A percentile compares a stretch with the other conserved stretches of the same genome.
These are phyloP conservation scores for Pontederia paniculata DNA, from an alignment of 176 grass and related monocot species.

Conservation along the genomic window DNA sequence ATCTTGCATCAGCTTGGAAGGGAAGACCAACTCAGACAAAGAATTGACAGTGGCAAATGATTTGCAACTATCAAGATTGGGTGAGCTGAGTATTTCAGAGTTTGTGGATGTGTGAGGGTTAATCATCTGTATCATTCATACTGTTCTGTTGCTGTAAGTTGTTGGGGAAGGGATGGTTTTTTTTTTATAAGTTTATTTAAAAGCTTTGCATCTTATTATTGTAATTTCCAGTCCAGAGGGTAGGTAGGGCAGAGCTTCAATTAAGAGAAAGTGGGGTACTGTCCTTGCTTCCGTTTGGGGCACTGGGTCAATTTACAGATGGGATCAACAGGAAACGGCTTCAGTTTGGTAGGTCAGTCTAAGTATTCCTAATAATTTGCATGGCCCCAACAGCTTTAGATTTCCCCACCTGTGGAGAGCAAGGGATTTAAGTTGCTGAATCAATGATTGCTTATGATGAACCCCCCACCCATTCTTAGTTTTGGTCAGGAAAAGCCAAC, in stretches of 20 bases:
- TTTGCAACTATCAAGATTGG: conserved; percentile 8
- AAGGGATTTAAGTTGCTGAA: conserved; percentile 26
- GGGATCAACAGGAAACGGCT: conserved; percentile 5
- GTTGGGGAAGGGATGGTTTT: background rate
- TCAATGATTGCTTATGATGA: conserved; percentile 19
- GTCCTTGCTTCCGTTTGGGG: no score
- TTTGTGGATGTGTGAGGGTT: background rate
- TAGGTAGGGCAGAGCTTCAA: background rate
- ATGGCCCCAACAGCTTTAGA: conserved; percentile 8
- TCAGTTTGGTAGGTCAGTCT: background rate
- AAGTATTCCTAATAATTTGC: background rate
- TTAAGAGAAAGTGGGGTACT: background rate
- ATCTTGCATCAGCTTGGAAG: background rate
- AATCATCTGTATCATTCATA: background rate
- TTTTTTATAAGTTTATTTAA: background rate
- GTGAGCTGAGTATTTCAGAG: background rate
- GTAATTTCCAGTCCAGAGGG: background rate
- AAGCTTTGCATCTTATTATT: background rate
- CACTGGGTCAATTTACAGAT: no score
- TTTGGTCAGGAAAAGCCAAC: no score
- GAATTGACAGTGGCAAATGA: background rate
- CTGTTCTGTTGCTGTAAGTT: no score
- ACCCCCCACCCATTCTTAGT: background rate
- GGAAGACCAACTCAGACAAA: background rate
- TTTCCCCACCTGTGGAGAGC: conserved; percentile 16